These are phyloP conservation scores for Aureobasidium sp. DNA, from an alignment of 2,329 filamentous ascomycete genomes.

Conservation along the genomic window DNA sequence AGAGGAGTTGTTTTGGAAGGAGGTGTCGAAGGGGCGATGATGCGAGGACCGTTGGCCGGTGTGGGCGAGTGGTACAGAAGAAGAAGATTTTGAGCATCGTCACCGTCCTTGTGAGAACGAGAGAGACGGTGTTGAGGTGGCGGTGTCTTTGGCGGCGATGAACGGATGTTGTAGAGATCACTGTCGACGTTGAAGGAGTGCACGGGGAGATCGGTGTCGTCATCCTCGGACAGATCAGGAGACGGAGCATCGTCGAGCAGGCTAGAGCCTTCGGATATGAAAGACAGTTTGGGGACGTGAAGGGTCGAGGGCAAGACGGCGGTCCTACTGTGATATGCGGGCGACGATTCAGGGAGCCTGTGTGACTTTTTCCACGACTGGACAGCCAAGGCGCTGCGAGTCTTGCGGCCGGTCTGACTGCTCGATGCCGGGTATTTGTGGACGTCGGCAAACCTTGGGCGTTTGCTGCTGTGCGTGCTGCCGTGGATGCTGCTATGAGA, in stretches of 20 bases:
- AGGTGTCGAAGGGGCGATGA: slow-evolving; percentile 49
- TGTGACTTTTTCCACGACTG: slow-evolving; percentile 71
- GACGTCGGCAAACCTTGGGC: slow-evolving; percentile 20
- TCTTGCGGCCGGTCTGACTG: slow-evolving; percentile 27
- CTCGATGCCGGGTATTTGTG: slow-evolving; percentile 24
- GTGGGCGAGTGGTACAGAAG: slow-evolving; percentile 89
- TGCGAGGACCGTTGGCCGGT: slow-evolving; percentile 57
- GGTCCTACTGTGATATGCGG: slow-evolving; percentile 68
- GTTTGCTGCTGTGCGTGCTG: slow-evolving; percentile 44
- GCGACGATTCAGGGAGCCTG: slow-evolving; percentile 77
- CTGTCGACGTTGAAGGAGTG: slow-evolving; percentile 60
- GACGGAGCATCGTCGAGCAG: slow-evolving; percentile 56
- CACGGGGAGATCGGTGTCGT: slow-evolving; percentile 71
- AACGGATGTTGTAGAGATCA: slow-evolving; percentile 49
- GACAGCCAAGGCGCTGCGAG: slow-evolving; percentile 25
- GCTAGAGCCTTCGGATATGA: slow-evolving; percentile 65
- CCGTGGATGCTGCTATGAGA: slow-evolving; percentile 8
- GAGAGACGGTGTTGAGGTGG: slow-evolving; percentile 43
- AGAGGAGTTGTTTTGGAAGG: slow-evolving; percentile 50
- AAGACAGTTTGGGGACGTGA: slow-evolving; percentile 66
- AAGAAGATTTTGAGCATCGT: slow-evolving; percentile 77
- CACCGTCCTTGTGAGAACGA: slow-evolving; percentile 53
- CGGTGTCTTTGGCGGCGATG: slow-evolving; percentile 83
- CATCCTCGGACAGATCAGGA: slow-evolving; percentile 64
- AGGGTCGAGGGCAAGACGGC: slow-evolving; percentile 60